phyloP scores from a whole-genome alignment of 192 early-diverging fungal genomes.

The Coemansia sp. region DNA sequence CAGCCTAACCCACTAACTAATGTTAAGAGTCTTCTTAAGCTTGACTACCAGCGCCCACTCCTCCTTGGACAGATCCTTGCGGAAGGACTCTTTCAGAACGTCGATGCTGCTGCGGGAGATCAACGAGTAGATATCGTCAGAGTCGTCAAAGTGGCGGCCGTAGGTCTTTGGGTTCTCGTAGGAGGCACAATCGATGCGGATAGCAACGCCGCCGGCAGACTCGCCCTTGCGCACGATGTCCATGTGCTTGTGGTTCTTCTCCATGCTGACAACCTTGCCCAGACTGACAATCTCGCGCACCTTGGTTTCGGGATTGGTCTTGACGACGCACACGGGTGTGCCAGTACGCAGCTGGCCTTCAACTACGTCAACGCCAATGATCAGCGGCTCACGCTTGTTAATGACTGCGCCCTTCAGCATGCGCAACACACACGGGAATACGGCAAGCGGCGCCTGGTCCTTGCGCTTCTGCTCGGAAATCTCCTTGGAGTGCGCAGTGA shows the following conservation, averaged over 20 bases:
- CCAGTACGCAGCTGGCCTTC: constrained; percentile 86
- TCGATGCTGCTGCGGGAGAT: constrained; percentile 92
- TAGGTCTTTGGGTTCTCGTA: constrained; percentile 86
- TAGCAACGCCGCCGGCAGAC: constrained; percentile 81
- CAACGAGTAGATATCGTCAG: constrained; percentile 74
- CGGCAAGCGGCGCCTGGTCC: constrained; percentile 82
- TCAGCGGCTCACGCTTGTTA: constrained; percentile 93
- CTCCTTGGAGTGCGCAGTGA: constrained; percentile 75
- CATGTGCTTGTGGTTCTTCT: constrained; percentile 85
- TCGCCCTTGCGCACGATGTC: constrained; percentile 81
- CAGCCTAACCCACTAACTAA: constrained; percentile 26
- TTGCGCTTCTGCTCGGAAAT: constrained; percentile 83
- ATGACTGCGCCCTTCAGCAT: constrained; percentile 90
- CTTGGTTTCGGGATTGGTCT: constrained; percentile 71
- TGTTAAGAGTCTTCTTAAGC: constrained; percentile 69
- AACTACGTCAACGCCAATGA: constrained; percentile 93
- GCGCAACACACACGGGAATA: constrained; percentile 94
- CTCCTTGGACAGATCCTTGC: constrained; percentile 86
- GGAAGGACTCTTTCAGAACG: constrained; percentile 91
- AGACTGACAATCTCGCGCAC: constrained; percentile 69
- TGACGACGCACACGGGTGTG: constrained; percentile 90
- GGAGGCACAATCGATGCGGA: constrained; percentile 84
- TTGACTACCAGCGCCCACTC: constrained; percentile 80
- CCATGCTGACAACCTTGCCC: constrained; percentile 89
- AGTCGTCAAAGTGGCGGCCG: constrained; percentile 90